These are phyloP conservation scores for Harringtonia aguacate DNA, from an alignment of 2,329 filamentous ascomycete species.

Conservation along the genomic window DNA sequence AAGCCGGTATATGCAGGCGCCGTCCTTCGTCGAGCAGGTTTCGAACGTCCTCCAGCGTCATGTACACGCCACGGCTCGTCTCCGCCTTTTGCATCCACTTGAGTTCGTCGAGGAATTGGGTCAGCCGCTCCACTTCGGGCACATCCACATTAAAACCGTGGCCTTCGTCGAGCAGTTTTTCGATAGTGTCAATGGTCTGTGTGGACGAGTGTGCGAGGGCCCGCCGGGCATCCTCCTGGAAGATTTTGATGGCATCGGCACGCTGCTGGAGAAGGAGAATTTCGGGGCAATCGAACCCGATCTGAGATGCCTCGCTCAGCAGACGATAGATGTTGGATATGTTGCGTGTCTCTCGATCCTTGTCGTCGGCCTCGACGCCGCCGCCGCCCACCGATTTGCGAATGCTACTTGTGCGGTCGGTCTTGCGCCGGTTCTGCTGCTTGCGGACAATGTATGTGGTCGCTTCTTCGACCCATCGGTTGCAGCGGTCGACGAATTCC, in stretches of 20 bases:
- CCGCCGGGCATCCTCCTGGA: constrained; percentile 64
- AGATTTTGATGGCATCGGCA: constrained; percentile 71
- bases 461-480: constrained; percentile 96
- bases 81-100: constrained; percentile 79
- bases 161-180: constrained; percentile 84
- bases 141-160: constrained; percentile 86
- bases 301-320: constrained; percentile 69
- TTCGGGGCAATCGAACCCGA: constrained; percentile 90
- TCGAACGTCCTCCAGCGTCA: constrained; percentile 68
- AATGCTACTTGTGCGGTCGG: constrained; percentile 62
- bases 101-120: constrained; percentile 70
- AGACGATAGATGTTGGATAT: constrained; percentile 82
- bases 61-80: constrained; percentile 48
- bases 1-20: constrained; percentile 66
- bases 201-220: constrained; percentile 57
- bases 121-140: constrained; percentile 74
- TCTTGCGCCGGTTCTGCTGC: constrained; percentile 93
- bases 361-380: constrained; percentile 48
- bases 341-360: constrained; percentile 81
- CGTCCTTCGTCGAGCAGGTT: constrained; percentile 69
- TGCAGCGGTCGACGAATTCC: constrained; percentile 89
- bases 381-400: constrained; percentile 29
- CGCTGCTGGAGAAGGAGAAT: constrained; percentile 79
- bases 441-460: constrained; percentile 94
- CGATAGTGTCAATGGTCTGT: constrained; percentile 64